A percentile compares a stretch with the other conserved stretches of the same genome.
These are phyloP conservation scores for Pseudoperonospora humuli DNA, from an alignment of 352 stramenopile genomes.

Conservation along the genomic window DNA sequence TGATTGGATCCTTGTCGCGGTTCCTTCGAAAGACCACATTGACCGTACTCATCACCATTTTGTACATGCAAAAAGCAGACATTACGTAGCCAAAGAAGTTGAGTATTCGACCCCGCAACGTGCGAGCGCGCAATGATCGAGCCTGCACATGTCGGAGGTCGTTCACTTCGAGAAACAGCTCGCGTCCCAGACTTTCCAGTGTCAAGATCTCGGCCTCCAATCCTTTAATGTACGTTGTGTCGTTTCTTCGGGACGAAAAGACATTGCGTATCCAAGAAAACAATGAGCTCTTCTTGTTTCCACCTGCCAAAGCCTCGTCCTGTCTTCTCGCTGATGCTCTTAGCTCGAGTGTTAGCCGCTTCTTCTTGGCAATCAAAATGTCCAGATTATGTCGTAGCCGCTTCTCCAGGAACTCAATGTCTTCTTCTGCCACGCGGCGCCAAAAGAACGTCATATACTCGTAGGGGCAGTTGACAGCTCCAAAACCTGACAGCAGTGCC, in stretches of 20 bases:
- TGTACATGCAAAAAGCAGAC: slow-evolving; percentile 78
- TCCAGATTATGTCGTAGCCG: slow-evolving; percentile 73
- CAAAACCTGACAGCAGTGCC: slow-evolving; percentile 74
- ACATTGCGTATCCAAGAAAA: slow-evolving; percentile 27
- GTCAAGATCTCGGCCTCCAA: slow-evolving; percentile 68
- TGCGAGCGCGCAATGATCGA: slow-evolving; percentile 43
- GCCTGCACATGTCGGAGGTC: slow-evolving; percentile 65
- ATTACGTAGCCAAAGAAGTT: slow-evolving; percentile 77
- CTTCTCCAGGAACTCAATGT: slow-evolving; percentile 79
- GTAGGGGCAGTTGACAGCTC: slow-evolving; percentile 79
- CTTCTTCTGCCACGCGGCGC: slow-evolving; percentile 61
- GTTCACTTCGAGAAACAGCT: slow-evolving; percentile 81
- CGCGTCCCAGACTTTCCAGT: slow-evolving; percentile 63
- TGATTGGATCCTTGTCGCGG: slow-evolving; percentile 81
- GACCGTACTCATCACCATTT: slow-evolving; percentile 81
- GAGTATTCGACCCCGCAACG: slow-evolving; percentile 65
- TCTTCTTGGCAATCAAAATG: slow-evolving; percentile 81
- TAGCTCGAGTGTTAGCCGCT: slow-evolving; percentile 47
- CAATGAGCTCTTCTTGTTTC: slow-evolving; percentile 17
- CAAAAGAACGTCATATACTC: slow-evolving; percentile 84
- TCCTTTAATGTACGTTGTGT: slow-evolving; percentile 51
- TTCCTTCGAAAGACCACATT: slow-evolving; percentile 76
- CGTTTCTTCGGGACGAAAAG: slow-evolving; percentile 21
- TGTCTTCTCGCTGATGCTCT: slow-evolving; percentile 28
- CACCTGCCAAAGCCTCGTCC: slow-evolving; percentile 7